phyloP scores from a whole-genome alignment of 1,284 basidiomycete genomes.

The Ganoderma lingzhi region DNA sequence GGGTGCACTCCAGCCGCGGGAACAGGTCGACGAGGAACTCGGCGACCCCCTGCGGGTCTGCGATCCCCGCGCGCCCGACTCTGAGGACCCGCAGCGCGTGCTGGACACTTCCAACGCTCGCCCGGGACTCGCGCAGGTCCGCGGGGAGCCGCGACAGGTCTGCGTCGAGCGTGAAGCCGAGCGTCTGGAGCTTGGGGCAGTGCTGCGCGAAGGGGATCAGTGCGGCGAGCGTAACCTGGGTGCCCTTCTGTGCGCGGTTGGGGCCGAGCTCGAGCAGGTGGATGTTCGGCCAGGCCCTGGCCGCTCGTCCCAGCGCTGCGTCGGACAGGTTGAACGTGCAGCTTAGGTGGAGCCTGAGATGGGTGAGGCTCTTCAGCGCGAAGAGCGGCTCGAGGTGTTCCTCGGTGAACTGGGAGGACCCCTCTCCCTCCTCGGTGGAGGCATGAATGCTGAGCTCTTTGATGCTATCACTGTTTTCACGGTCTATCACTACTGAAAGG shows the following conservation, averaged over 20 bases:
- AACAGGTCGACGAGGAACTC: neutral
- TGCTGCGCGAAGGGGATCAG: neutral
- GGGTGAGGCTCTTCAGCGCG: neutral
- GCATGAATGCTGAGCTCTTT: neutral
- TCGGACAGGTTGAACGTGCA: neutral
- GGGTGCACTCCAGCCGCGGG: neutral
- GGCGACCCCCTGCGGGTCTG: neutral
- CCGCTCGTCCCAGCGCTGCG: neutral
- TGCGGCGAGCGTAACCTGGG: neutral
- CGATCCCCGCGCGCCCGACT: neutral
- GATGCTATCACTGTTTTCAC: neutral
- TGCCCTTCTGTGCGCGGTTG: neutral
- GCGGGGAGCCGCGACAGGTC: neutral
- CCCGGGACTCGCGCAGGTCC: neutral
- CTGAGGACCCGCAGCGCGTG: neutral
- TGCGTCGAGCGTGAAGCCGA: neutral
- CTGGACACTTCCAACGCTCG: neutral
- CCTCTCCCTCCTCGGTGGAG: neutral
- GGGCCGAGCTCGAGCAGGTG: neutral
- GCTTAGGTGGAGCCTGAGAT: neutral
- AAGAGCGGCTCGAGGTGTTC: neutral
- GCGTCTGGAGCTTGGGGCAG: neutral
- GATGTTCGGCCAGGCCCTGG: neutral
- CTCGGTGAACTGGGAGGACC: neutral
- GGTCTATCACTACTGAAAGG: neutral